Conservation (phyloP, 495 filamentous ascomycete genomes). For the Tuber magnatum region DNA sequence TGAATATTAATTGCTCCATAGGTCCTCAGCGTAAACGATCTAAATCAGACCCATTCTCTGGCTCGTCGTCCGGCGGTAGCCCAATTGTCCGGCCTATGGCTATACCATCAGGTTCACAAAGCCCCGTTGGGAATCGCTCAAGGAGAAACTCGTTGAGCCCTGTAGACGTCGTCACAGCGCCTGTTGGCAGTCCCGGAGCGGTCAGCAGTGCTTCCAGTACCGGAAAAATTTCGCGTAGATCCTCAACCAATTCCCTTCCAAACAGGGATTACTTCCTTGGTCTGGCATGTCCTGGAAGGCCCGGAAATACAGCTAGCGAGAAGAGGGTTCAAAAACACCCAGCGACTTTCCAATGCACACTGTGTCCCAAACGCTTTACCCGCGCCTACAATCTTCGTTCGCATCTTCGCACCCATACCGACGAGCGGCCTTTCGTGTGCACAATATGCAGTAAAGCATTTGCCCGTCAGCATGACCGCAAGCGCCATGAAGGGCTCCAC, state of each 20-base stretch:
- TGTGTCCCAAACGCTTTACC: conserved; percentile 83
- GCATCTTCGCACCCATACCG: conserved; percentile 86
- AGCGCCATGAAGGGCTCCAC: conserved; percentile 83
- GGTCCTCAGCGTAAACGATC: conserved; percentile 57
- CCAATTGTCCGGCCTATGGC: conserved; percentile 44
- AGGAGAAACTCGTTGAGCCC: conserved; percentile 47
- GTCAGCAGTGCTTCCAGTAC: conserved; percentile 65
- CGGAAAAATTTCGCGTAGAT: conserved; percentile 50
- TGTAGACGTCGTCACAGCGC: conserved; percentile 47
- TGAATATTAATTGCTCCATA: conserved; percentile 44
- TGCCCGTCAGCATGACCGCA: conserved; percentile 86
- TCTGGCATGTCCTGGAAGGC: conserved; percentile 79
- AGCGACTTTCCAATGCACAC: conserved; percentile 76
- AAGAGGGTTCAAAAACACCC: conserved; percentile 93
- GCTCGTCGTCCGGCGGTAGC: conserved; percentile 42
- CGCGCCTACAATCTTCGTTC: conserved; percentile 84
- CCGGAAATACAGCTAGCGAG: conserved; percentile 54
- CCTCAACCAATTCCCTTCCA: conserved; percentile 73
- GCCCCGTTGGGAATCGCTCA: conserved; percentile 41
- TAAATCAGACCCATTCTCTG: conserved; percentile 65
- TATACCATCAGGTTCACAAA: conserved; percentile 42
- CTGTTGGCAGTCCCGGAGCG: conserved; percentile 48
- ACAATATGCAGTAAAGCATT: conserved; percentile 95
- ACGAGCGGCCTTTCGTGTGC: conserved; percentile 90
- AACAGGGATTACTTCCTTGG: conserved; percentile 90